Evolutionary conservation across 164 flowering plant species (phyloP).

Genomic region (Nymphaea thermarum): DNA sequence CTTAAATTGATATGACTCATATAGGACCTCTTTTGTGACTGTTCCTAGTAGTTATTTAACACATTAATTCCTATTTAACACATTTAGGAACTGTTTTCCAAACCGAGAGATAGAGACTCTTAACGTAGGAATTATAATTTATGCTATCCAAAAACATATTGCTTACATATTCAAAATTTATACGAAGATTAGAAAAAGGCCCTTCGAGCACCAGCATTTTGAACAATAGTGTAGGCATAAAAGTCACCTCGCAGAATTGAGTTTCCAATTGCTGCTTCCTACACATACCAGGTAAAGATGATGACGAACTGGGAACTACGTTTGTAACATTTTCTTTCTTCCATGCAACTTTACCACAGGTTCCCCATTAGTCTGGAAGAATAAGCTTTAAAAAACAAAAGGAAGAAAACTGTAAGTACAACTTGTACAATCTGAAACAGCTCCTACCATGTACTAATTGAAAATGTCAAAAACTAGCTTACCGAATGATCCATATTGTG

Average conservation of each 20-base stretch:
- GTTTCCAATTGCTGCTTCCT: slow-evolving; percentile 24
- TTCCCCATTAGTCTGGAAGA: slow-evolving; percentile 39
- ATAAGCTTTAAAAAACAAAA: not conserved
- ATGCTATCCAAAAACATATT: too few species aligned
- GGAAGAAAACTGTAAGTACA: not conserved
- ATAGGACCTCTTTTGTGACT: too few species aligned
- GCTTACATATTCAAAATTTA: too few species aligned
- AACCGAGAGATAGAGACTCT: too few species aligned
- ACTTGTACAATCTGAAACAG: not conserved
- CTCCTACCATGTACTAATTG: not conserved
- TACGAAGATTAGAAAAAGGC: too few species aligned
- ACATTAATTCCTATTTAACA: too few species aligned
- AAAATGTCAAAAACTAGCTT: slow-evolving; percentile 5
- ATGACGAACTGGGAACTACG: slow-evolving; percentile 30
- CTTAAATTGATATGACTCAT: too few species aligned
- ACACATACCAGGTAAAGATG: slow-evolving; percentile 23
- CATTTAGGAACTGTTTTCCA: too few species aligned
- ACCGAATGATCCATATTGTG: slow-evolving; percentile 44
- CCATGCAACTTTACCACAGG: slow-evolving; percentile 39
- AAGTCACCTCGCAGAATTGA: slow-evolving; percentile 13
- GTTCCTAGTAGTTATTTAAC: too few species aligned
- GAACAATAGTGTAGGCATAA: not conserved
- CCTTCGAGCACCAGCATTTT: too few species aligned
- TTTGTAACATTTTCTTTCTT: slow-evolving; percentile 71
- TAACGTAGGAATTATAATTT: too few species aligned